phyloP scores from a whole-genome alignment of 345 rosid species.

The Bretschneidera sinensis region DNA sequence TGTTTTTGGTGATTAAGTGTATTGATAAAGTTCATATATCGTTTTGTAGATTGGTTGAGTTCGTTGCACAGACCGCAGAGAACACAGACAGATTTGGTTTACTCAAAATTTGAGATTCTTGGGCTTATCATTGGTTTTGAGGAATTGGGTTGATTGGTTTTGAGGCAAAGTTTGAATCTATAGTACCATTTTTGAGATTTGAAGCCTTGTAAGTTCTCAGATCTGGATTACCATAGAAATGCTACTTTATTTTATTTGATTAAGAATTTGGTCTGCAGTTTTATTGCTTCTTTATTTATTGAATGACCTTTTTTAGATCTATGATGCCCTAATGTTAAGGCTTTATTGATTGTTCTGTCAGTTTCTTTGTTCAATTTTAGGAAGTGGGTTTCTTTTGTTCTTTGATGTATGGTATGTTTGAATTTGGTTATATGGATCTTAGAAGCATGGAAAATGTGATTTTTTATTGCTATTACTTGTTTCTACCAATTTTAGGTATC shows the following conservation, averaged over 20 bases:
- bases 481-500: background rate
- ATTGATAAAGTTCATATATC: constrained; percentile 3
- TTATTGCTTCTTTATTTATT: constrained; percentile 14
- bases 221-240: constrained; percentile 45
- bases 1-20: constrained; percentile 15
- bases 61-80: constrained; percentile 23
- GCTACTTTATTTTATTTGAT: constrained; percentile 30
- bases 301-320: constrained; percentile 34
- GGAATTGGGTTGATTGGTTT: constrained; percentile 29
- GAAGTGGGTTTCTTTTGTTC: constrained; percentile 10
- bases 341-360: constrained; percentile 8
- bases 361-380: constrained; percentile 14
- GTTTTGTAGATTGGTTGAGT: constrained; percentile 21
- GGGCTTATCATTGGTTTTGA: constrained; percentile 19
- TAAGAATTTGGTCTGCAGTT: constrained; percentile 25
- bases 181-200: constrained; percentile 25
- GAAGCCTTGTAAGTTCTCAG: constrained; percentile 60
- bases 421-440: constrained; percentile 8
- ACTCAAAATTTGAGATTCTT: constrained; percentile 19
- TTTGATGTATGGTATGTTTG: constrained; percentile 9
- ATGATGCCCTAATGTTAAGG: constrained; percentile 16
- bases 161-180: constrained; percentile 20
- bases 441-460: background rate
- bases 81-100: constrained; percentile 19
- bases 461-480: background rate